phyloP scores from a whole-genome alignment of 768 basidiomycete species.

The Amanita subjunquillea region DNA sequence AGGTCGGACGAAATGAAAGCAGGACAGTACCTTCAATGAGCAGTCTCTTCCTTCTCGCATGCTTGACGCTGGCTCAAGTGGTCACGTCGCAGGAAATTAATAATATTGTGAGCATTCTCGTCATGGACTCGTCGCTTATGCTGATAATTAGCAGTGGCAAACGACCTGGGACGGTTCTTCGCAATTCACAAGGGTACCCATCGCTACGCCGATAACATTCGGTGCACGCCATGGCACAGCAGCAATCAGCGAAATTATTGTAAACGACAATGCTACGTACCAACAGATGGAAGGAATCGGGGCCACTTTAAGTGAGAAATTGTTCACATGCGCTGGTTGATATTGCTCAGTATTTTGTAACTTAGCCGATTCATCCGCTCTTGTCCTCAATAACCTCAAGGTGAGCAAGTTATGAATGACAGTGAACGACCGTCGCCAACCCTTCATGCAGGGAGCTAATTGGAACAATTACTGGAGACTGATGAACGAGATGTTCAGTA shows the following conservation, averaged over 20 bases:
- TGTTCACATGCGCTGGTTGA: neutral
- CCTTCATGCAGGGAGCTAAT: conserved; percentile 31
- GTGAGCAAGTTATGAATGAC: conserved; percentile 18
- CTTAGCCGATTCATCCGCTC: conserved; percentile 64
- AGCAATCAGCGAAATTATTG: conserved; percentile 49
- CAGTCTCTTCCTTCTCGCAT: conserved; percentile 1
- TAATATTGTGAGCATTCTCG: neutral
- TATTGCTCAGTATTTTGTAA: neutral
- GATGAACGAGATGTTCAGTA: conserved; percentile 49
- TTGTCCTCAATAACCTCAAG: conserved; percentile 54
- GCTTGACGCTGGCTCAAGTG: neutral
- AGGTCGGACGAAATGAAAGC: no score
- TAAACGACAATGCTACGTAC: conserved; percentile 42
- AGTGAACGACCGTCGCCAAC: neutral
- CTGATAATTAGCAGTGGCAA: conserved; percentile 37
- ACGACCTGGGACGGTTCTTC: conserved; percentile 42
- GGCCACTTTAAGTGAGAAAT: conserved; percentile 42
- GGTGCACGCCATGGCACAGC: conserved; percentile 31
- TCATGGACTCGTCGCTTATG: neutral
- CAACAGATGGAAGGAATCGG: conserved; percentile 65
- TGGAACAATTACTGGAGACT: conserved; percentile 47
- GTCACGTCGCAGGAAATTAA: neutral
- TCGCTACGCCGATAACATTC: conserved; percentile 49
- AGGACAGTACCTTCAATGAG: conserved; percentile 19
- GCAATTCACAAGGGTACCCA: conserved; percentile 39